Evolutionary conservation across 768 basidiomycete species (phyloP), one percentile per base, ranked within the genome.

Genomic region (Mycena metata): DNA sequence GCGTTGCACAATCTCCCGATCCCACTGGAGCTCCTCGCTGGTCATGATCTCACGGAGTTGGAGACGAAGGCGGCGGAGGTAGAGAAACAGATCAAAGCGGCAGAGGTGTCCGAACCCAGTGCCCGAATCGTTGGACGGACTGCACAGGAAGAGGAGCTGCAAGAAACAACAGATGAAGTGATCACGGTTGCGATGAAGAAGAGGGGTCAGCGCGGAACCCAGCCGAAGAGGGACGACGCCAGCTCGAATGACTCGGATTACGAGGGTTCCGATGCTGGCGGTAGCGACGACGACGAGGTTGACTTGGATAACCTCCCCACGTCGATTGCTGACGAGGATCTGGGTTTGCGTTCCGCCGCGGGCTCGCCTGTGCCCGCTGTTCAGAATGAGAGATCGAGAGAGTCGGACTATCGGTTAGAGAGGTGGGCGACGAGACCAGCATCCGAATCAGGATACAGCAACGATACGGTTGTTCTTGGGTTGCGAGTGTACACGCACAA

Each of bases 401-500:
- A 36, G n/a, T 54, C 49, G n/a, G 39, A 42, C 3, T 43, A 26
- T 23, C 11, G 23, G 4, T 26, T 24, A 43, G 45, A 23, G 45
- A 12, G 3, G 26, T n/a, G 33, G 21, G n/a, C 39, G 30, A 30
- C 26, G 35, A n/a, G 21, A 11, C 36, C 30, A 5, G 46, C 3
- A 49, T 13, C 41, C 24, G 59, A 36, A 10, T 56, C 59, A 15
- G 65, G 52, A n/a, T 72, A 72, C 30, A 19, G 19, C 17, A 69
- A 72, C 47, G 75, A 76, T 51, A 70, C 76, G 39, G 43, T 81
- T 3, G 76, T 79, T 51, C 67, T 83, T 11, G 82, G 82, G 2
- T 64, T 83, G 56, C 75, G 79, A 33, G 82, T 84, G 5, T 84
- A 84, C 59, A 82, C 82, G n/a, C 75, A 79, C n/a, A 76, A 71